phyloP scores from a whole-genome alignment of 2,329 filamentous ascomycete species.

The Rutstroemia sydowiana region DNA sequence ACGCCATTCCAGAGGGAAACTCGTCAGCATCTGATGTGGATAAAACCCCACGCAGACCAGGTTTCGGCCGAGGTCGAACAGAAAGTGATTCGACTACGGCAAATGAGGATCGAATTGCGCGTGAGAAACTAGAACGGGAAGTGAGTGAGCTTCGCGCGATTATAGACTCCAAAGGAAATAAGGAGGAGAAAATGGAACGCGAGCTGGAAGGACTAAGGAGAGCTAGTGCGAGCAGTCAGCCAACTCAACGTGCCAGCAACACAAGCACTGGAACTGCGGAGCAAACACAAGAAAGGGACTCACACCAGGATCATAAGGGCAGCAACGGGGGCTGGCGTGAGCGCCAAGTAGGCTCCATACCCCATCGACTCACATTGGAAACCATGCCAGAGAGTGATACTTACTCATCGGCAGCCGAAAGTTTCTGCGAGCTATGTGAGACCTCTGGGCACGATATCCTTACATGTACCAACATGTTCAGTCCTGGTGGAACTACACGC shows the following conservation, averaged over 20 bases:
- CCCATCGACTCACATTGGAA: slow-evolving; percentile 46
- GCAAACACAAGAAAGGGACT: slow-evolving; percentile 45
- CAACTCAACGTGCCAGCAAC: slow-evolving; percentile 44
- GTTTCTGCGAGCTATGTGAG: slow-evolving; percentile 83
- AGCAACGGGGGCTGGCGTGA: slow-evolving; percentile 53
- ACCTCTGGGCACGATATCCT: slow-evolving; percentile 87
- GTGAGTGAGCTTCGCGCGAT: slow-evolving; percentile 69
- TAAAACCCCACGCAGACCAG: slow-evolving; percentile 25
- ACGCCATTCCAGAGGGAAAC: slow-evolving; percentile 39
- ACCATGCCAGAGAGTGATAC: slow-evolving; percentile 65
- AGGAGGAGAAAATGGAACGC: slow-evolving; percentile 80
- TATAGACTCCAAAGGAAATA: slow-evolving; percentile 62
- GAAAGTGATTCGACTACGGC: slow-evolving; percentile 33
- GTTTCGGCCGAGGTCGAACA: slow-evolving; percentile 35
- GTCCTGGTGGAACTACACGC: slow-evolving; percentile 18
- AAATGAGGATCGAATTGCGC: slow-evolving; percentile 48
- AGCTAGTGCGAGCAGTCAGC: slow-evolving; percentile 29
- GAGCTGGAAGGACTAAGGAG: slow-evolving; percentile 64
- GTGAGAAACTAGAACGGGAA: slow-evolving; percentile 71
- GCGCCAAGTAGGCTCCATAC: slow-evolving; percentile 33
- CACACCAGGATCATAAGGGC: slow-evolving; percentile 58
- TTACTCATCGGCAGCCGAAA: slow-evolving; percentile 64
- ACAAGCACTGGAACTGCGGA: slow-evolving; percentile 38
- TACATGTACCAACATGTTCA: slow-evolving; percentile 85
- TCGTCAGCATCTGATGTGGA: slow-evolving; percentile 20